These are phyloP conservation scores for Teunomyces pallodes DNA, from an alignment of 805 yeast species.

Conservation along the genomic window DNA sequence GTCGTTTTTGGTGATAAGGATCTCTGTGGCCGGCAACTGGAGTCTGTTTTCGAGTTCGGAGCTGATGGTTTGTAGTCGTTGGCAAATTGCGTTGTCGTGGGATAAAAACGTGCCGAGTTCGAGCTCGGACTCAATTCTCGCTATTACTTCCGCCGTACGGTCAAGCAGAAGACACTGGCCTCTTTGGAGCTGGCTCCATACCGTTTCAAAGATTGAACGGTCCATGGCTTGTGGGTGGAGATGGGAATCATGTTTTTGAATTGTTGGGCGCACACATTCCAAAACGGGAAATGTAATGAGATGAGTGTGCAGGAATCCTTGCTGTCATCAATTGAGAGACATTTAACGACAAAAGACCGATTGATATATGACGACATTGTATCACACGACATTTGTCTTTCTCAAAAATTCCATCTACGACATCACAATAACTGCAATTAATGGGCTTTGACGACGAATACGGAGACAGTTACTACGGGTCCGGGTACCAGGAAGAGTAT, in stretches of 20 bases:
- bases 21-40: slow-evolving; percentile 5
- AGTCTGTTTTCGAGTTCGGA: slow-evolving; percentile 8
- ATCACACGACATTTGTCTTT: too few species aligned
- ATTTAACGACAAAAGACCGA: not conserved
- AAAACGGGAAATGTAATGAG: slow-evolving; percentile 10
- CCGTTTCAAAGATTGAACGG: slow-evolving; percentile 2
- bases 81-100: slow-evolving; percentile 5
- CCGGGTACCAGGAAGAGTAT: slow-evolving; percentile 1
- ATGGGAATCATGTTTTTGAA: slow-evolving; percentile 2
- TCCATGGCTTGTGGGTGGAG: not conserved
- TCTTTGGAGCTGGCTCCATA: not conserved
- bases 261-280: slow-evolving; percentile 7
- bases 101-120: slow-evolving; percentile 4
- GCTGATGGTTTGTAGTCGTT: slow-evolving; percentile 3
- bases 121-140: not conserved
- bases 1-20: slow-evolving; percentile 9
- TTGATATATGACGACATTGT: too few species aligned
- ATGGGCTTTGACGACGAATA: not conserved
- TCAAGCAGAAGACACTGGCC: not conserved
- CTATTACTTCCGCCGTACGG: not conserved
- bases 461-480: slow-evolving; percentile 10
- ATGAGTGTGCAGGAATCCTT: not conserved
- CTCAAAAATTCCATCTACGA: too few species aligned
- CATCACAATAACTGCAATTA: not conserved
- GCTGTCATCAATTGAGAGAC: not conserved